phyloP scores from a whole-genome alignment of 2,329 filamentous ascomycete genomes.

The Beauveria rudraprayagi region DNA sequence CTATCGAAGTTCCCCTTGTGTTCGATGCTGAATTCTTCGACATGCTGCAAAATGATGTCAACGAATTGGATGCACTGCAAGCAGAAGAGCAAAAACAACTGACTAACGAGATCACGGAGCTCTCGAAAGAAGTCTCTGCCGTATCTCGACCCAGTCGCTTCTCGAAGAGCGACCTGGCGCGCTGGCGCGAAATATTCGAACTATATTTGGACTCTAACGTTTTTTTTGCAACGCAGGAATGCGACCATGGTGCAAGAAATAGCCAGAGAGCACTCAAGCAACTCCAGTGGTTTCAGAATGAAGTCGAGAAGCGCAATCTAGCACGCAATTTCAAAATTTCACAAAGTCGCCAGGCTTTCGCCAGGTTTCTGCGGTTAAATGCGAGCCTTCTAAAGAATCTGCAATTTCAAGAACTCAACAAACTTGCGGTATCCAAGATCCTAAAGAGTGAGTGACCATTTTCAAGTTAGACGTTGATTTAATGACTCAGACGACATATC shows the following conservation, averaged over 20 bases:
- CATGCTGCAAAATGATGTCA: conserved; percentile 63
- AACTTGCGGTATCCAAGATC: conserved; percentile 70
- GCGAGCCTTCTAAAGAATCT: conserved; percentile 68
- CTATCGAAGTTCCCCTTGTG: conserved; percentile 65
- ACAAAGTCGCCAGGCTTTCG: conserved; percentile 56
- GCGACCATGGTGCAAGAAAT: conserved; percentile 58
- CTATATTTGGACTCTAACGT: conserved; percentile 71
- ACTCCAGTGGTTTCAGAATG: conserved; percentile 63
- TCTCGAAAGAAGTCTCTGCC: conserved; percentile 57
- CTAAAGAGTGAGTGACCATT: conserved; percentile 58
- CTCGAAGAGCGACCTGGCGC: conserved; percentile 58
- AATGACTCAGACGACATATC: conserved; percentile 12
- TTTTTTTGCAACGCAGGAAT: conserved; percentile 73
- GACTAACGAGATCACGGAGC: conserved; percentile 50
- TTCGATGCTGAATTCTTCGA: conserved; percentile 77
- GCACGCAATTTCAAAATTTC: conserved; percentile 56
- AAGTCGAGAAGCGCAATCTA: conserved; percentile 53
- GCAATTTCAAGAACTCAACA: conserved; percentile 79
- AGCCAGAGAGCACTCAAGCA: conserved; percentile 58
- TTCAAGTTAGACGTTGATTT: background rate
- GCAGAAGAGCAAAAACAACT: conserved; percentile 56
- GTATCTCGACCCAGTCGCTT: conserved; percentile 57
- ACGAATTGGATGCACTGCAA: conserved; percentile 60
- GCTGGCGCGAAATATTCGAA: conserved; percentile 76
- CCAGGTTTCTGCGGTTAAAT: conserved; percentile 66